These are phyloP conservation scores for Penicillium dipodomyicola DNA, from an alignment of 495 filamentous ascomycete species.

Conservation along the genomic window DNA sequence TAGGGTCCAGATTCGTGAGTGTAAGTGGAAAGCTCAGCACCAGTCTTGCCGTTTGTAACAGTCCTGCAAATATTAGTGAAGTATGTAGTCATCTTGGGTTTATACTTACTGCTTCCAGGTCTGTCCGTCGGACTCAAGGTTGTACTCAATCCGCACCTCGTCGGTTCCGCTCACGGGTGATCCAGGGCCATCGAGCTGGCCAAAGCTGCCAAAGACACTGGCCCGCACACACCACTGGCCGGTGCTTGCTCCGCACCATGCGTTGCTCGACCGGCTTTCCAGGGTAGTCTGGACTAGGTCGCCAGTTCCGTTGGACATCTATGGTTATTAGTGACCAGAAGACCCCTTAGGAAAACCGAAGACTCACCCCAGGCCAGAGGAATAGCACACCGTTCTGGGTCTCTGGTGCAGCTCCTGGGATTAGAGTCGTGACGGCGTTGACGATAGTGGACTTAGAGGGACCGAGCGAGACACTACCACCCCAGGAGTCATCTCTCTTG, in stretches of 20 bases:
- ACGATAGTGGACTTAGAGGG: conserved; percentile 40
- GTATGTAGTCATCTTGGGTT: not conserved
- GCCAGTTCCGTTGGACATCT: conserved; percentile 46
- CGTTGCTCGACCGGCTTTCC: conserved; percentile 34
- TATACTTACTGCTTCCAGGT: conserved; percentile 36
- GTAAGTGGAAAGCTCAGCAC: conserved; percentile 31
- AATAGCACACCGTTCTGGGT: conserved; percentile 40
- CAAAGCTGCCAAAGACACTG: conserved; percentile 40
- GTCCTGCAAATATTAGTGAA: conserved; percentile 17
- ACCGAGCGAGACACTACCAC: conserved; percentile 40
- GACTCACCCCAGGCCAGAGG: conserved; percentile 37
- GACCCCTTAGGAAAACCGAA: not conserved
- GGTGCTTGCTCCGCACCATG: conserved; percentile 35
- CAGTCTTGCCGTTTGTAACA: conserved; percentile 35
- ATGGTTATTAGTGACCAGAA: not conserved
- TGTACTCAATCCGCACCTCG: conserved; percentile 38
- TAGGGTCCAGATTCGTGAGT: conserved; percentile 32
- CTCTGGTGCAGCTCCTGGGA: conserved; percentile 36
- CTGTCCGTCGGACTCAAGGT: conserved; percentile 29
- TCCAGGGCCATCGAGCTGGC: conserved; percentile 33
- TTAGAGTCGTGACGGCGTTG: conserved; percentile 42
- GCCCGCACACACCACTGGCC: conserved; percentile 44
- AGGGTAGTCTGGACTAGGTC: conserved; percentile 42
- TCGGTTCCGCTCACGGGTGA: conserved; percentile 30
- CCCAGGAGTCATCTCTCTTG: conserved; percentile 37